Evolutionary conservation across 495 filamentous ascomycete genomes (phyloP).

Genomic region (Penicillium subrubescens): DNA sequence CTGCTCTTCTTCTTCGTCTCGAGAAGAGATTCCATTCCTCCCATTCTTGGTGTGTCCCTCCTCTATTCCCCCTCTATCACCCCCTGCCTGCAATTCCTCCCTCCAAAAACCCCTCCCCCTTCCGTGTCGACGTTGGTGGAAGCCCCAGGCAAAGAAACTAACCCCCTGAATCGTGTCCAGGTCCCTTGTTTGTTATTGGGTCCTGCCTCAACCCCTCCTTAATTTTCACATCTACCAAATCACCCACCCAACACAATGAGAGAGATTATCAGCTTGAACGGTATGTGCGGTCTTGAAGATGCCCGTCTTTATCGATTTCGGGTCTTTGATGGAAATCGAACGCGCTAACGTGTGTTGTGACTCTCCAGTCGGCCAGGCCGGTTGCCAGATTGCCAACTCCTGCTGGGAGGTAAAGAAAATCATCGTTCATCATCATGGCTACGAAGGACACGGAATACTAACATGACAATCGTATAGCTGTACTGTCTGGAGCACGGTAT

Average conservation of each 20-base stretch:
- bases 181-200: slow-evolving; percentile 38
- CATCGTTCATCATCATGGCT: slow-evolving; percentile 16
- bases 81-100: slow-evolving; percentile 18
- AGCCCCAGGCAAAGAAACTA: slow-evolving; percentile 8
- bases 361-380: slow-evolving; percentile 91
- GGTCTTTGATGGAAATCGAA: slow-evolving; percentile 13
- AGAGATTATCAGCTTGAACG: slow-evolving; percentile 99
- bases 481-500: slow-evolving; percentile 99
- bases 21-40: slow-evolving; percentile 26
- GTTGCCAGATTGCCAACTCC: slow-evolving; percentile 99
- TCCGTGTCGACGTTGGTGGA: slow-evolving; percentile 7
- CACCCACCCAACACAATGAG: slow-evolving; percentile 71
- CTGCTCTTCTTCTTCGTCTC: slow-evolving; percentile 25
- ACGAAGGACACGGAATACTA: slow-evolving; percentile 22
- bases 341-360: slow-evolving; percentile 24
- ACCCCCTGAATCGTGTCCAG: slow-evolving; percentile 27
- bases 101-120: slow-evolving; percentile 17
- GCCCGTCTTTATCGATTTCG: neutral
- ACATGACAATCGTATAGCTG: slow-evolving; percentile 60
- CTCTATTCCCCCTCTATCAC: slow-evolving; percentile 7
- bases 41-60: slow-evolving; percentile 35
- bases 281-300: slow-evolving; percentile 53
- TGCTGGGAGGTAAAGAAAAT: slow-evolving; percentile 89
- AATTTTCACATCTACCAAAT: slow-evolving; percentile 39
- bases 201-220: slow-evolving; percentile 33